Percentiles rank a stretch among this genome's conserved stretches.
Conservation (phyloP, 2,329 filamentous ascomycete genomes). For the Fusarium xyrophilum region DNA sequence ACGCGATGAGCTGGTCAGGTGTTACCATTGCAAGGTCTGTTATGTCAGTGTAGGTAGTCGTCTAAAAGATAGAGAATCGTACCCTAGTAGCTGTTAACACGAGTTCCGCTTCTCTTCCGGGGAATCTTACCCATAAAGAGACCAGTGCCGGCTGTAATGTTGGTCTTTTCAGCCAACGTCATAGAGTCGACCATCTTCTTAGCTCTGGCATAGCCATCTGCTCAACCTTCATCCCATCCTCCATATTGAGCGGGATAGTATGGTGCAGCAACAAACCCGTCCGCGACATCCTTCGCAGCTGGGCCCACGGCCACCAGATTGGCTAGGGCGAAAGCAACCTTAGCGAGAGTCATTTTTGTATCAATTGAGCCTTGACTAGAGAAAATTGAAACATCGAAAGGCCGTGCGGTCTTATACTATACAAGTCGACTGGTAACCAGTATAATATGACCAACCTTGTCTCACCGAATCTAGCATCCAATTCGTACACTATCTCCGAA, state of each 20-base stretch:
- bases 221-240: constrained; percentile 74
- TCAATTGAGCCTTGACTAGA: not conserved
- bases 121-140: constrained; percentile 67
- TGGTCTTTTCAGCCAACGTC: constrained; percentile 83
- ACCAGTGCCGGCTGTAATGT: constrained; percentile 75
- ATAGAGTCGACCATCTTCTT: constrained; percentile 72
- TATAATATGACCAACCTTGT: not conserved
- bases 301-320: constrained; percentile 4
- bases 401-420: constrained; percentile 14
- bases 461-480: not conserved
- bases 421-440: not conserved
- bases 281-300: constrained; percentile 1
- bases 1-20: constrained; percentile 74
- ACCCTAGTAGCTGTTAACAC: constrained; percentile 12
- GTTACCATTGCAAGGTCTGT: constrained; percentile 74
- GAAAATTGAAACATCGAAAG: not conserved
- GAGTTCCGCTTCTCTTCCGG: not conserved
- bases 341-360: not conserved
- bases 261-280: constrained; percentile 52
- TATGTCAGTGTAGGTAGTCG: not conserved
- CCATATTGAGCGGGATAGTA: constrained; percentile 78
- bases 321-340: not conserved
- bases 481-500: constrained; percentile 6
- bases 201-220: constrained; percentile 73
- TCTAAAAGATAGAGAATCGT: not conserved